Conservation (phyloP, 805 yeast species). For the Clavispora vitiphila region DNA sequence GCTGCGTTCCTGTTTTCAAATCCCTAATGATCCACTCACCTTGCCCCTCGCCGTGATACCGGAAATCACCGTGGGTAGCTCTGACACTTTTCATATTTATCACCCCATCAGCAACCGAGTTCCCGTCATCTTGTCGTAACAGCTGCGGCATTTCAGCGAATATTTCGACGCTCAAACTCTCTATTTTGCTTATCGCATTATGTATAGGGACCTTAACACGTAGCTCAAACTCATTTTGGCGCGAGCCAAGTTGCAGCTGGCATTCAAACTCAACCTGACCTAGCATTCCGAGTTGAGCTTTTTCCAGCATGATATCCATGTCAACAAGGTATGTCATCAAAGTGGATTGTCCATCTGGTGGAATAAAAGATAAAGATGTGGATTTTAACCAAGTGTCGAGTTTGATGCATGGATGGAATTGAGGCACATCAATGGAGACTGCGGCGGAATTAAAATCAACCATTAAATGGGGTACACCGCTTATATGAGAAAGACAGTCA, state of each 20-base stretch:
- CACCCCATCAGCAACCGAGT: conserved; percentile 9
- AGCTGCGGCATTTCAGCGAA: conserved; percentile 8
- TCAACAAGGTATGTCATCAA: conserved; percentile 64
- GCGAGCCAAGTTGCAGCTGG: conserved; percentile 46
- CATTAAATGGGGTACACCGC: conserved; percentile 72
- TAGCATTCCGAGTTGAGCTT: conserved; percentile 20
- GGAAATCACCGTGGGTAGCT: conserved; percentile 74
- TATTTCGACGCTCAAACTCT: conserved; percentile 26
- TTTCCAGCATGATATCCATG: conserved; percentile 26
- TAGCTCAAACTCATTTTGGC: conserved; percentile 59
- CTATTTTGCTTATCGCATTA: conserved; percentile 29
- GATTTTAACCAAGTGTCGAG: conserved; percentile 47
- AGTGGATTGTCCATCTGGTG: conserved; percentile 78
- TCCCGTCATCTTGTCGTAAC: conserved; percentile 4
- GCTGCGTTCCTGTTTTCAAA: conserved; percentile 58
- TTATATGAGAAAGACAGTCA: conserved; percentile 60
- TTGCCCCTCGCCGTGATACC: conserved; percentile 43
- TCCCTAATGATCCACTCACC: conserved; percentile 66
- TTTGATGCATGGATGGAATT: conserved; percentile 69
- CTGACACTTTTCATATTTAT: conserved; percentile 51
- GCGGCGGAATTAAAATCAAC: conserved; percentile 46
- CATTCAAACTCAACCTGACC: conserved; percentile 57
- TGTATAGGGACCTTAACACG: conserved; percentile 39
- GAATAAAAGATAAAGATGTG: conserved; percentile 61
- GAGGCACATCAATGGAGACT: conserved; percentile 49